Evolutionary conservation across 495 filamentous ascomycete genomes (phyloP).

Genomic region (Penicillium atrosanguineum): DNA sequence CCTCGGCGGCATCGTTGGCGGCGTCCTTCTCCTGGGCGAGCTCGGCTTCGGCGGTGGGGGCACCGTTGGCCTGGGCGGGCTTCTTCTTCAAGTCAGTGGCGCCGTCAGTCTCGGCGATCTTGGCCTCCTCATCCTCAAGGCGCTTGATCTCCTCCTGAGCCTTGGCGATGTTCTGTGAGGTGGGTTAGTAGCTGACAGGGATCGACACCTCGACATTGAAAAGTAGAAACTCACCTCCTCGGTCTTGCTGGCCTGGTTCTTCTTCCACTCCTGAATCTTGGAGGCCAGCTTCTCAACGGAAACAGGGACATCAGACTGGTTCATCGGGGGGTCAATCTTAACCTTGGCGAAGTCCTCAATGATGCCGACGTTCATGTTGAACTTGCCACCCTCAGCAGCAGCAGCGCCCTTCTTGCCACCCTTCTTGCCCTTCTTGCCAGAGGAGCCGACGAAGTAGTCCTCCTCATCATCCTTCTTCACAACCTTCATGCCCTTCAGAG

Average conservation of each 20-base stretch:
- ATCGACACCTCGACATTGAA: slow-evolving; percentile 13
- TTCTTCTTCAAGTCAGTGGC: slow-evolving; percentile 50
- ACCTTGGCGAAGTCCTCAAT: slow-evolving; percentile 85
- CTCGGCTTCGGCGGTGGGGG: slow-evolving; percentile 51
- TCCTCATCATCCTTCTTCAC: slow-evolving; percentile 85
- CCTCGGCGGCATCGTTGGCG: slow-evolving; percentile 53
- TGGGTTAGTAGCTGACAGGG: slow-evolving; percentile 2
- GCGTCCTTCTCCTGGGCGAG: slow-evolving; percentile 58
- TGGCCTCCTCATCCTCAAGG: slow-evolving; percentile 54
- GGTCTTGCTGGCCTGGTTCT: slow-evolving; percentile 87
- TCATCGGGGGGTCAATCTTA: slow-evolving; percentile 82
- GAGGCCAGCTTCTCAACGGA: slow-evolving; percentile 83
- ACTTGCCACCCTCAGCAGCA: slow-evolving; percentile 57
- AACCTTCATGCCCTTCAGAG: slow-evolving; percentile 73
- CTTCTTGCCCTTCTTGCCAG: slow-evolving; percentile 91
- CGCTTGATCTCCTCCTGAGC: slow-evolving; percentile 66
- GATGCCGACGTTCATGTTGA: slow-evolving; percentile 83
- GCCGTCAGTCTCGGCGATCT: slow-evolving; percentile 21
- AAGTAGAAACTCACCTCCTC: slow-evolving; percentile 63
- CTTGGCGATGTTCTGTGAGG: slow-evolving; percentile 67
- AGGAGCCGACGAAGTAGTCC: slow-evolving; percentile 76
- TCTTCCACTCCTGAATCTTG: slow-evolving; percentile 91
- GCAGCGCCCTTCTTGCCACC: slow-evolving; percentile 65
- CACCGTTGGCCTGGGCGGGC: slow-evolving; percentile 53
- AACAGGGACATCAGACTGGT: slow-evolving; percentile 72